Evolutionary conservation across 108 stramenopile genomes (phyloP).

Genomic region (Nitzschia inconspicua): DNA sequence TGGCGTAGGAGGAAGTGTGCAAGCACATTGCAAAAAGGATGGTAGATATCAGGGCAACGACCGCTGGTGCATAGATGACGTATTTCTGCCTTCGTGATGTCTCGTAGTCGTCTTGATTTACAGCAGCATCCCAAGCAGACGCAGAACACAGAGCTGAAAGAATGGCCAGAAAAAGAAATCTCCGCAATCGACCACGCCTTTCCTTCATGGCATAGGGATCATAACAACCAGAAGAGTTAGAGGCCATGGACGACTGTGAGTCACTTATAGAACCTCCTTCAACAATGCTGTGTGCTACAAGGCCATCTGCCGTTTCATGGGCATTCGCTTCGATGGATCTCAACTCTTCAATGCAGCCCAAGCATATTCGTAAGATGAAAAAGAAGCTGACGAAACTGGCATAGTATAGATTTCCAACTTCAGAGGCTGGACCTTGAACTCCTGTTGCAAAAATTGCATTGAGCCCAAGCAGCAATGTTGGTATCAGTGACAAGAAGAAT

Average conservation of each 20-base stretch:
- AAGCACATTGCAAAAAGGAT: slow-evolving; percentile 36
- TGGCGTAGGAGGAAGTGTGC: slow-evolving; percentile 22
- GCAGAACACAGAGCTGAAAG: slow-evolving; percentile 37
- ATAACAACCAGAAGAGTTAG: not conserved
- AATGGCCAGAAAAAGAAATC: slow-evolving; percentile 29
- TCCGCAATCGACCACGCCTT: slow-evolving; percentile 5
- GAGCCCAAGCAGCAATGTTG: slow-evolving; percentile 22
- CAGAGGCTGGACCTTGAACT: slow-evolving; percentile 47
- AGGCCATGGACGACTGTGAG: slow-evolving; percentile 3
- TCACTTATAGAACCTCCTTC: no score
- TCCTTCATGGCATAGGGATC: slow-evolving; percentile 5
- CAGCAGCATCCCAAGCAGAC: slow-evolving; percentile 44
- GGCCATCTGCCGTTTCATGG: no score
- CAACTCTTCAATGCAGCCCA: slow-evolving; percentile 50
- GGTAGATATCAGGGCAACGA: slow-evolving; percentile 23
- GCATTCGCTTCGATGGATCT: no score
- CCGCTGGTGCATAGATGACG: slow-evolving; percentile 28
- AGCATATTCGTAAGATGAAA: slow-evolving; percentile 32
- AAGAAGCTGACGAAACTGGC: slow-evolving; percentile 40
- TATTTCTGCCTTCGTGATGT: slow-evolving; percentile 18
- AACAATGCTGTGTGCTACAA: not conserved
- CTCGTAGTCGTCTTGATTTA: slow-evolving; percentile 17
- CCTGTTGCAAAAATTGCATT: slow-evolving; percentile 43
- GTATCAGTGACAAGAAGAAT: slow-evolving; percentile 25
- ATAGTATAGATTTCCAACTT: slow-evolving; percentile 53